Conservation (phyloP, 371 early-diverging fungal species). For the Apophysomyces elegans region DNA sequence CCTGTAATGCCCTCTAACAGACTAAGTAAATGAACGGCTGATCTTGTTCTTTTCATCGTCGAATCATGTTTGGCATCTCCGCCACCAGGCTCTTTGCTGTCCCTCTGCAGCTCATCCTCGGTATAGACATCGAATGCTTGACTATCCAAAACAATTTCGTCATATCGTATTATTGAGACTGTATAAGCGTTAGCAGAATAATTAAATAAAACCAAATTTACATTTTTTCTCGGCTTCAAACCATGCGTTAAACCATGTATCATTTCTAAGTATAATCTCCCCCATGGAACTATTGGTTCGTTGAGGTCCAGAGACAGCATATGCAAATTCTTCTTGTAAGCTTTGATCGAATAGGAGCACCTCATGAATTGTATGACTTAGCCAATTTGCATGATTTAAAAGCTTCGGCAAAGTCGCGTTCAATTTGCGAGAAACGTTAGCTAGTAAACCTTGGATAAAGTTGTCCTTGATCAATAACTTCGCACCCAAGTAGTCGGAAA, state of each 20-base stretch:
- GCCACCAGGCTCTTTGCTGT: conserved; percentile 34
- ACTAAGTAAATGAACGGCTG: conserved; percentile 60
- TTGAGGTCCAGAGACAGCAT: conserved; percentile 42
- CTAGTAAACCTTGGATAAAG: conserved; percentile 67
- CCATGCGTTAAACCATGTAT: conserved; percentile 72
- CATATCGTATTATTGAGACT: conserved; percentile 65
- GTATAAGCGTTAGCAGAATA: not conserved
- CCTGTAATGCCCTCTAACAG: conserved; percentile 68
- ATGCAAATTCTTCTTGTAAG: conserved; percentile 70
- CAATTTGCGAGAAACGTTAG: conserved; percentile 68
- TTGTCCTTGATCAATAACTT: conserved; percentile 59
- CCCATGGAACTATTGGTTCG: conserved; percentile 53
- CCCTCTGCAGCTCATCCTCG: conserved; percentile 32
- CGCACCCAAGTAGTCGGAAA: not conserved
- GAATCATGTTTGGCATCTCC: not conserved
- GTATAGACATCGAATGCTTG: conserved; percentile 67
- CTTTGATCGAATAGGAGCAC: conserved; percentile 75
- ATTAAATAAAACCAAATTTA: conserved; percentile 32
- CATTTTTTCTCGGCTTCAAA: conserved; percentile 71
- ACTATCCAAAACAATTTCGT: conserved; percentile 61
- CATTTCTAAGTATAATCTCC: conserved; percentile 57
- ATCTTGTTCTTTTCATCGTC: conserved; percentile 42
- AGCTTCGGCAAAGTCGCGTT: conserved; percentile 58
- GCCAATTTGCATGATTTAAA: conserved; percentile 57
- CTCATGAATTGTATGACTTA: conserved; percentile 79